Percentiles rank a stretch among this genome's conserved stretches.
Conservation (phyloP, 2,329 filamentous ascomycete species). For the Fusarium verticillioides region DNA sequence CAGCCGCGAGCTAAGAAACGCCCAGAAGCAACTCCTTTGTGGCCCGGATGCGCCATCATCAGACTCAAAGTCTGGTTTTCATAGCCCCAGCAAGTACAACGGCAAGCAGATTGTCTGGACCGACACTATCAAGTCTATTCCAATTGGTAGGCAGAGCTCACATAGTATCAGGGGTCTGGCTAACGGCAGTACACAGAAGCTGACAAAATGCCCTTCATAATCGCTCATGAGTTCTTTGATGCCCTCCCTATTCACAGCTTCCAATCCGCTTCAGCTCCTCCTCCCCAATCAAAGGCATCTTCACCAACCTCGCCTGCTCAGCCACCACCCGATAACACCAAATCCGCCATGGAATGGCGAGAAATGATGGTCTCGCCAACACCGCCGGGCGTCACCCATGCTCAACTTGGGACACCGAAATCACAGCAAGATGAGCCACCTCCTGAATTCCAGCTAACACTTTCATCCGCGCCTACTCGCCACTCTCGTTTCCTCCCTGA, state of each 20-base stretch:
- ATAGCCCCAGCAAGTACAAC: constrained; percentile 80
- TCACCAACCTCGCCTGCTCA: constrained; percentile 49
- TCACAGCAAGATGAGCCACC: constrained; percentile 62
- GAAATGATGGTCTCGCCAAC: constrained; percentile 82
- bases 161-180: neutral
- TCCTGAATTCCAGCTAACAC: constrained; percentile 88
- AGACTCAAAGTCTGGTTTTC: constrained; percentile 78
- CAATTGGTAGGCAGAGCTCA: constrained; percentile 63
- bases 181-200: constrained; percentile 57
- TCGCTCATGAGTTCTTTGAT: constrained; percentile 99
- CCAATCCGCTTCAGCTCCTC: constrained; percentile 71
- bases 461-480: constrained; percentile 79
- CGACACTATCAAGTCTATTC: constrained; percentile 86
- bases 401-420: constrained; percentile 64
- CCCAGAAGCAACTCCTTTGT: constrained; percentile 86
- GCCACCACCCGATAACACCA: constrained; percentile 53
- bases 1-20: constrained; percentile 78
- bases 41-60: constrained; percentile 73
- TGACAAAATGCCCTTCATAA: constrained; percentile 85
- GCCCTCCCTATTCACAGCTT: constrained; percentile 97
- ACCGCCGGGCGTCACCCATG: constrained; percentile 64
- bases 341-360: constrained; percentile 73
- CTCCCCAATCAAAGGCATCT: constrained; percentile 29
- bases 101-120: constrained; percentile 86
- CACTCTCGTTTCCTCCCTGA: constrained; percentile 88